These are phyloP conservation scores for Rhinocladiella mackenziei DNA, from an alignment of 2,329 filamentous ascomycete species.

Conservation along the genomic window DNA sequence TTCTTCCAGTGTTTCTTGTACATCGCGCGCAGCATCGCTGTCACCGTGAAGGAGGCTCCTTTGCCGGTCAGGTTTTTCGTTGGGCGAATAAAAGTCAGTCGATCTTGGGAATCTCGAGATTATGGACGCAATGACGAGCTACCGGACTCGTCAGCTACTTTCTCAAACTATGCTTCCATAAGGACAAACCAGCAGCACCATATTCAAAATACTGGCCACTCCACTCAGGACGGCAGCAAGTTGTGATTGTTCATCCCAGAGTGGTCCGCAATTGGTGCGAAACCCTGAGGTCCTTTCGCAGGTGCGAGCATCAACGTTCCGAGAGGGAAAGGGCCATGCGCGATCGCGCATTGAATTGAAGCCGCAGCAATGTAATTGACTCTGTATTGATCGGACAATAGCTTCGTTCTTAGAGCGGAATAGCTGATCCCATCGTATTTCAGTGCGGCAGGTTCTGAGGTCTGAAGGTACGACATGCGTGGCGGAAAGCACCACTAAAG, in stretches of 20 bases:
- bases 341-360: constrained; percentile 35
- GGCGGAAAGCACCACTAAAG: constrained; percentile 31
- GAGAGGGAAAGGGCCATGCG: constrained; percentile 38
- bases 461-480: constrained; percentile 31
- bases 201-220: constrained; percentile 5
- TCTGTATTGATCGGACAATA: constrained; percentile 35
- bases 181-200: constrained; percentile 6
- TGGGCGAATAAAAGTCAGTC: not conserved
- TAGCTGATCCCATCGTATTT: constrained; percentile 34
- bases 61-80: not conserved
- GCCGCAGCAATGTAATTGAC: constrained; percentile 35
- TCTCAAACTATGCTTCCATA: not conserved
- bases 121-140: not conserved
- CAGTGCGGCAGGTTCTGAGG: constrained; percentile 32
- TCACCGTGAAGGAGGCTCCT: not conserved
- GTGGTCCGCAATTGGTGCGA: constrained; percentile 30
- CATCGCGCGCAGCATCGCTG: not conserved
- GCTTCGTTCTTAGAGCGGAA: constrained; percentile 33
- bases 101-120: not conserved
- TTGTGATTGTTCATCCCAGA: constrained; percentile 33
- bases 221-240: constrained; percentile 31
- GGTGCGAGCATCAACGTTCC: constrained; percentile 29
- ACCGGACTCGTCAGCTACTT: not conserved
- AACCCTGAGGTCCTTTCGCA: constrained; percentile 35
- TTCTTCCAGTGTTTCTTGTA: not conserved